Conservation (phyloP, 2,329 filamentous ascomycete species). For the Cladosporium velox region DNA sequence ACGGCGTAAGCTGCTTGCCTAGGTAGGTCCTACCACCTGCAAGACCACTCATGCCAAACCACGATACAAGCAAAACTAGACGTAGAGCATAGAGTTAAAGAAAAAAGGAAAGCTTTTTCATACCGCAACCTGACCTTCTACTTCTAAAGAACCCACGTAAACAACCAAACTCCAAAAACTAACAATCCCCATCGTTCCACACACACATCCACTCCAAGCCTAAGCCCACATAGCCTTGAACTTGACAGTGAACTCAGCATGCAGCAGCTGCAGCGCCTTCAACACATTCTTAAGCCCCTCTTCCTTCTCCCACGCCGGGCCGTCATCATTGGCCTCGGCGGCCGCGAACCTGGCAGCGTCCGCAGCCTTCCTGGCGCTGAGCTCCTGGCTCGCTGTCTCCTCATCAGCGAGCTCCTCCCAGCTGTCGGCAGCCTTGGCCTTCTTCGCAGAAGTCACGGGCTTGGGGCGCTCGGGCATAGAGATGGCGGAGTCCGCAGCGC, state of each 20-base stretch:
- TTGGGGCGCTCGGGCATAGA: constrained; percentile 33
- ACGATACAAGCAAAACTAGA: background rate
- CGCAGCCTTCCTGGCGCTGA: constrained; percentile 17
- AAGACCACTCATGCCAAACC: background rate
- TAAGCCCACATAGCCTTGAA: constrained; percentile 62
- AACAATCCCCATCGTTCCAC: background rate
- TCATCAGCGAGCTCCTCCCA: constrained; percentile 21
- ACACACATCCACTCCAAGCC: background rate
- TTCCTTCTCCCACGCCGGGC: constrained; percentile 20
- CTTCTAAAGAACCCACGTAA: background rate
- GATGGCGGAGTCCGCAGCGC: constrained; percentile 34
- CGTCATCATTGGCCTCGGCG: constrained; percentile 10
- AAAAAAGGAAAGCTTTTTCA: background rate
- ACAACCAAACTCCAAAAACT: background rate
- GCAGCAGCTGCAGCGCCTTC: constrained; percentile 21
- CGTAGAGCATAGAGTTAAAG: background rate
- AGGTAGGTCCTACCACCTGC: too few relatives aligned
- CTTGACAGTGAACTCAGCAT: constrained; percentile 61
- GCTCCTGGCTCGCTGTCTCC: constrained; percentile 16
- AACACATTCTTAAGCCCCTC: constrained; percentile 20
- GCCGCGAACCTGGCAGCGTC: constrained; percentile 15
- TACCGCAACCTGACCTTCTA: background rate
- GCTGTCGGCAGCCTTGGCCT: constrained; percentile 20
- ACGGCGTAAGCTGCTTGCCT: background rate
- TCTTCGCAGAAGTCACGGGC: constrained; percentile 40